Percentiles rank a stretch among this genome's conserved stretches.
These are phyloP conservation scores for Hemileccinum rubropunctum DNA, from an alignment of 768 basidiomycete genomes.

Conservation along the genomic window DNA sequence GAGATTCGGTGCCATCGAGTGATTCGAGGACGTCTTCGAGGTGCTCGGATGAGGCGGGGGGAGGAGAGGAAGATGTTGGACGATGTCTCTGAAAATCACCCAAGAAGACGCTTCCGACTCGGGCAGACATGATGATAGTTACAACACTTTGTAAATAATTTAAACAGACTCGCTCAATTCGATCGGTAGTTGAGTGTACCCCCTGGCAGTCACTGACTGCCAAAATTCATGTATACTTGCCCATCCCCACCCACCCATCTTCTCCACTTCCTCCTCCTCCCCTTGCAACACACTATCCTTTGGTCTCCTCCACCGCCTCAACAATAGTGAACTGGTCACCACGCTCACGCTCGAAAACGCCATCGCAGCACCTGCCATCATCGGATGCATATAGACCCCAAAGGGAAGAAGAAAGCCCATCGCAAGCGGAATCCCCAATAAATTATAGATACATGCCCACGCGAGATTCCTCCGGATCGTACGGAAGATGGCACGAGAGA, in stretches of 20 bases:
- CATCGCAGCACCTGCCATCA: slow-evolving; percentile 99
- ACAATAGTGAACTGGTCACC: slow-evolving; percentile 81
- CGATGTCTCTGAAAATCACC: slow-evolving; percentile 73
- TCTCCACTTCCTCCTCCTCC: slow-evolving; percentile 33
- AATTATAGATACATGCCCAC: slow-evolving; percentile 95
- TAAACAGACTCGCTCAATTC: slow-evolving; percentile 49
- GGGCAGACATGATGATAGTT: slow-evolving; percentile 43
- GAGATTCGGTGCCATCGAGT: slow-evolving; percentile 18
- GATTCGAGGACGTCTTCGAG: slow-evolving; percentile 21
- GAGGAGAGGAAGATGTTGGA: slow-evolving; percentile 47
- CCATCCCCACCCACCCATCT: slow-evolving; percentile 26
- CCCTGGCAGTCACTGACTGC: slow-evolving; percentile 43
- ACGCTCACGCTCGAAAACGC: slow-evolving; percentile 97
- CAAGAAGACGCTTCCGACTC: slow-evolving; percentile 73
- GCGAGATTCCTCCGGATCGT: slow-evolving; percentile 91
- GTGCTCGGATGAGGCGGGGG: slow-evolving; percentile 16
- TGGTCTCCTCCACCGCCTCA: slow-evolving; percentile 84
- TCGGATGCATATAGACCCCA: slow-evolving; percentile 92
- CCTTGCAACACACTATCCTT: slow-evolving; percentile 67
- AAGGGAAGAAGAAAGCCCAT: slow-evolving; percentile 96
- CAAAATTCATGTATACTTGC: slow-evolving; percentile 15
- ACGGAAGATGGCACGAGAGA: slow-evolving; percentile 83
- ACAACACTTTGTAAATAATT: neutral
- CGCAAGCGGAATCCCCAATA: slow-evolving; percentile 92
- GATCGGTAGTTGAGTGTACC: slow-evolving; percentile 68